Conservation (phyloP, 148 eudicot genomes). For the Nyssa sinensis region DNA sequence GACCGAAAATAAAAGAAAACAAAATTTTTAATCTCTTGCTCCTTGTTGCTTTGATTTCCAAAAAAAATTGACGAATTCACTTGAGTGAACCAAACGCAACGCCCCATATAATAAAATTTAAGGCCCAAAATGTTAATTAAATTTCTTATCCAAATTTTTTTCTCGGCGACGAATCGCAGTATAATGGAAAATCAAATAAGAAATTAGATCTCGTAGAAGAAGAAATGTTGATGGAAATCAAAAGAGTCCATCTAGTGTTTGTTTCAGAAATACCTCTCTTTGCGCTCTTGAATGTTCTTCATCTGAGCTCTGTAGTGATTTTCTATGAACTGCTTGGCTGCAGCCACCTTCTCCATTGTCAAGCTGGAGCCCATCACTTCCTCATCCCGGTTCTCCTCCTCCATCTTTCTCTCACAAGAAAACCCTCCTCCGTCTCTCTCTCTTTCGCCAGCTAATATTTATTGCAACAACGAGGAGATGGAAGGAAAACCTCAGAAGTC, state of each 20-base stretch:
- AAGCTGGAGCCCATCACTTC: conserved; percentile 83
- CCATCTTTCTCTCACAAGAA: conserved; percentile 19
- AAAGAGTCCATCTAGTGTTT: neutral
- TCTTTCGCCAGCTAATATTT: conserved; percentile 14
- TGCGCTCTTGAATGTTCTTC: conserved; percentile 87
- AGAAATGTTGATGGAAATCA: neutral
- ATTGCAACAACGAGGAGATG: conserved; percentile 19
- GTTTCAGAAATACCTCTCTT: conserved; percentile 57
- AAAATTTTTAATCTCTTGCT: no score
- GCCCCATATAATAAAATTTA: neutral
- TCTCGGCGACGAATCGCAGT: neutral
- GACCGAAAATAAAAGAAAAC: neutral
- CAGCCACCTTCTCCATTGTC: conserved; percentile 94
- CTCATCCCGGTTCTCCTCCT: conserved; percentile 38
- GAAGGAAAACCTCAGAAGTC: conserved; percentile 23
- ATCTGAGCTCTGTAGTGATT: conserved; percentile 87
- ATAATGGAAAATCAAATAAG: neutral
- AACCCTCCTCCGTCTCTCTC: conserved; percentile 17
- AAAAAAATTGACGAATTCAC: neutral
- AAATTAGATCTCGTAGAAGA: conserved; percentile 12
- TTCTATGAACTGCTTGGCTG: conserved; percentile 92
- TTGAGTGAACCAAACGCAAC: neutral
- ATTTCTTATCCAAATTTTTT: neutral
- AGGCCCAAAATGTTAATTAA: neutral
- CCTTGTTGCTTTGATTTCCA: neutral